Percentiles rank a stretch among this genome's conserved stretches.
phyloP scores from a whole-genome alignment of 73 alveolate species.

The Tetrahymena elliotti region DNA sequence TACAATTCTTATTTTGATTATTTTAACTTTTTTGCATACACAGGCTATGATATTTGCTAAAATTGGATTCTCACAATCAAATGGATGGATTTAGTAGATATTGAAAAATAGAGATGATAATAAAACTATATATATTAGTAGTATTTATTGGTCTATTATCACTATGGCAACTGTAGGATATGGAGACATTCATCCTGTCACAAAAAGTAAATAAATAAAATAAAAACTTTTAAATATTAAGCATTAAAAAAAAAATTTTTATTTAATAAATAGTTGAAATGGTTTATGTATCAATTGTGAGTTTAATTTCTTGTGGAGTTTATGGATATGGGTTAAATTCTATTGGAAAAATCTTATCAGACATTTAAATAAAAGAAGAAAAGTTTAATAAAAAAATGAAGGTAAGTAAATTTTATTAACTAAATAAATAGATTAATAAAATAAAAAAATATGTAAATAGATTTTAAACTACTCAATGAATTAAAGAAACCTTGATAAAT shows the following conservation, averaged over 20 bases:
- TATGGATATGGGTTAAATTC: conserved; percentile 19
- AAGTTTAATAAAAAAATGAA: conserved; percentile 9
- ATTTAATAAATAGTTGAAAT: not conserved
- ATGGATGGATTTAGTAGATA: not conserved
- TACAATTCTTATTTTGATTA: not conserved
- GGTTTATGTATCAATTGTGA: not conserved
- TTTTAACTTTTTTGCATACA: not conserved
- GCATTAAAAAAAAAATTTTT: too few relatives aligned
- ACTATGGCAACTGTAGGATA: conserved; percentile 38
- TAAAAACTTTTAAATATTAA: too few relatives aligned
- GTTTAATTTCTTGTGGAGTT: not conserved
- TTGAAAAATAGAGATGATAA: not conserved
- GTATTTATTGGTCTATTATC: conserved; percentile 34
- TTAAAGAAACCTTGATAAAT: conserved; percentile 9
- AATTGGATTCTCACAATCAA: not conserved
- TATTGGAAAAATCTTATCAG: conserved; percentile 26
- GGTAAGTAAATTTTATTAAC: not conserved
- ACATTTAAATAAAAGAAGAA: conserved; percentile 15
- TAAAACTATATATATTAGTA: not conserved
- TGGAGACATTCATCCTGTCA: conserved; percentile 36
- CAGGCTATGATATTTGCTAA: not conserved
- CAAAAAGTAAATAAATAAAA: not conserved
- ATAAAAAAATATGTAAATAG: not conserved
- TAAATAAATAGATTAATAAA: not conserved
- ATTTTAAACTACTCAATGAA: not conserved